Evolutionary conservation across 1,284 basidiomycete species (phyloP), one percentile per base, ranked within the genome.

Genomic region (Rugosomyces carneus): DNA sequence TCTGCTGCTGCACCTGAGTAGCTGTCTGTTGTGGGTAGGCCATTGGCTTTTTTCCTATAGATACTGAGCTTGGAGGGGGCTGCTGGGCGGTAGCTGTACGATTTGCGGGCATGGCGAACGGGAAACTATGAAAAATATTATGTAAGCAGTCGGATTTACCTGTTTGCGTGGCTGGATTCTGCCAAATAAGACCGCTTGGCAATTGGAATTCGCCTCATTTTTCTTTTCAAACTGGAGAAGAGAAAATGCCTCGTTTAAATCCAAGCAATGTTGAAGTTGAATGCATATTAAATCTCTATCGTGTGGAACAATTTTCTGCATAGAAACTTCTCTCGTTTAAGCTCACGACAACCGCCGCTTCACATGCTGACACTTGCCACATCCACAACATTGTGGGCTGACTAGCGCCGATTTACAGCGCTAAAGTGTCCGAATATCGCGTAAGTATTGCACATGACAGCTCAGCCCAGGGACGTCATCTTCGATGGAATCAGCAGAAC

Each of bases 31-130:
- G 54, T n/a, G 62, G 57, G 54, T 73, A 71, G 13, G 67, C 66
- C 71, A 72, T 72, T 19, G 70, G 71, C 55, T 72, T 71, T 66
- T 73, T 73, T 23, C 71, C 71, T 50, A 71, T 71, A 31, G 70
- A 71, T 24, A 72, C 68, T 50, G 67, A 67, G 42, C 67, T 69
- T 23, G 68, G 70, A 36, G 67, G 66, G 48, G 58, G 64, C 57
- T 63, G 61, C 57, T 55, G 57, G 46, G 55, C 52, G 34, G 62
- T 44, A 16, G 48, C 47, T 50, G 50, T 41, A 27, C 56, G 56
- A 51, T 49, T 55, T 37, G 54, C 46, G 47, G 56, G 54, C 56
- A 57, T 57, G 53, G 56, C 45, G 42, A 46, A 47, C 47, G 48
- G 49, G 51, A 55, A 54, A 53, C 49, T 46, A 23, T 49, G 54